Base-by-base conservation (phyloP, 331 rosid species). In the Quercus phellos region DNA sequence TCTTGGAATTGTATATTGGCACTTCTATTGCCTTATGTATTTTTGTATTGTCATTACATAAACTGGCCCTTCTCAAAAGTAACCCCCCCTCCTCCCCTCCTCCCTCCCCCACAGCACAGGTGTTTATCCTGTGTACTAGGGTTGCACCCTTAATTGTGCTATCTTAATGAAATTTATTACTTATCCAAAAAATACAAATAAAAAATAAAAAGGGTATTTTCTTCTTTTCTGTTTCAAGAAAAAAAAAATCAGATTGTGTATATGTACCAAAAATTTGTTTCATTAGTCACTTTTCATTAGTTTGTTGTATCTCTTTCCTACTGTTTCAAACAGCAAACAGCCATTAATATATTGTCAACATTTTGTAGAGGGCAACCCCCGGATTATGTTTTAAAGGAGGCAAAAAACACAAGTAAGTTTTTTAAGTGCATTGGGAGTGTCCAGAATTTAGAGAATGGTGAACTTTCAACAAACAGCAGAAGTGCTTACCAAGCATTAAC, bases 321-420 rank as follows among this genome's bases (percentile, higher is more conserved):
- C 56, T 51, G 59, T 73, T 85, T 74, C 63, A 59, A 82, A 53
- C 76, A 58, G 59, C 8, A 1, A 9, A 18, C 73, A 76, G 8
- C 19, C 70, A 69, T 34, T 26, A n/a, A 75, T 74, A 24, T 72
- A 59, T 74, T 67, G 81, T 69, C 72, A 64, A 68, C 74, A 77
- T 79, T 30, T 82, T 87, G 83, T 85, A 95, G 98, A 80, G 97
- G 88, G 70, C 99, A 91, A 76, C 99, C 99, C 73, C 98, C 99
- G 24, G 99, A 95, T 90, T 90, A 90, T 84, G 72, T 95, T 67
- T 88, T 95, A 64, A 90, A 94, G 90, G 98, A 93, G 81, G 98
- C 98, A 68, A 95, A 95, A 88, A 90, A 87, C 91, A 88, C 98
- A 70, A 83, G 87, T 83, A 95, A 95, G 83, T 95, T 93, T 85